Base-by-base conservation (phyloP, 371 early-diverging fungal genomes). In the Mucor piriformis region DNA sequence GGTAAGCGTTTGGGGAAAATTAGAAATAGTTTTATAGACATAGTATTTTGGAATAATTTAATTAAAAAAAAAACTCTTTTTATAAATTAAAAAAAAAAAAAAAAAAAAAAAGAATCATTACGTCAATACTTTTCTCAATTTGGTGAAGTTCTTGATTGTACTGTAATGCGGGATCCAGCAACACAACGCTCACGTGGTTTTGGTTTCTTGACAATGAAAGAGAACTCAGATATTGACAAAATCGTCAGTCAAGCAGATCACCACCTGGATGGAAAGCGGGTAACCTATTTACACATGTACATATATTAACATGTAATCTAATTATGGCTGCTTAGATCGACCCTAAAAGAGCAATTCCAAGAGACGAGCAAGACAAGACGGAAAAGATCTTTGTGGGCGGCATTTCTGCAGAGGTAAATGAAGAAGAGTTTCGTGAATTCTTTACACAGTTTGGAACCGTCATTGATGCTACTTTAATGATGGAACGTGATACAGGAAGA, bases 381-480 rank as follows among this genome's bases (percentile, higher is more conserved):
- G 91, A 91, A 61, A 94, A 93, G 81, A 84, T 95, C 48, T 96
- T 96, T 79, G 94, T 95, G 6, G 95, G 95, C 46, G 94, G 95
- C 4, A 86, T 96, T 35, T 83, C 92, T 6, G 72, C 88, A 5
- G 89, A 91, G 11, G 89, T 90, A 6, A 84, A 88, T 15, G 92
- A 93, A 64, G 93, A 91, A 25, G 92, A 93, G 58, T 85, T 95
- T 65, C 78, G 82, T 34, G 82, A 88, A 40, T 87, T 79, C 58
- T 95, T 95, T 66, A 67, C 75, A 15, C 83, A 84, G 64, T 92
- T 89, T 74, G 93, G 93, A 11, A 84, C 70, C 27, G 90, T 93
- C 6, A 72, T 85, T 24, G 89, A 92, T 66, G 90, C 89, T 27
- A 89, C 86, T 33, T 66, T 93, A 12, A 90, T 92, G 89, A 79